phyloP scores from a whole-genome alignment of 352 stramenopile species.

The Phytophthora constricta region DNA sequence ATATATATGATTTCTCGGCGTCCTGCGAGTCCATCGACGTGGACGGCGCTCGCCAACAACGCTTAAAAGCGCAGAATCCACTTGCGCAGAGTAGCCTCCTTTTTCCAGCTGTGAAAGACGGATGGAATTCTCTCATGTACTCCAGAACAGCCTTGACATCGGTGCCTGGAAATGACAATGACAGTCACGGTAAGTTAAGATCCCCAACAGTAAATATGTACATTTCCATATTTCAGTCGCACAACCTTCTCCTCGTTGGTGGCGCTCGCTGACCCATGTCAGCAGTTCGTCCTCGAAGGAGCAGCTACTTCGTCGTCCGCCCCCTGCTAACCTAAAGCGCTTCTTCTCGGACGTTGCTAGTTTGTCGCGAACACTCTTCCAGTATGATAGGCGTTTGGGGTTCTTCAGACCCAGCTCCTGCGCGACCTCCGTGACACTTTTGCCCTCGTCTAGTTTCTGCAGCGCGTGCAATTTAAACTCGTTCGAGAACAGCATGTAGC shows the following conservation, averaged over 20 bases:
- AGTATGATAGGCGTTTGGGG: slow-evolving; percentile 76
- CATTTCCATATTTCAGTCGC: neutral
- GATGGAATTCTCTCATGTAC: slow-evolving; percentile 69
- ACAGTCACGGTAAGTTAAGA: too few relatives aligned
- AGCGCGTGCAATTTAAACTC: slow-evolving; percentile 83
- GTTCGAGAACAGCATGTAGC: slow-evolving; percentile 79
- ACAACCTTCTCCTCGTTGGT: slow-evolving; percentile 63
- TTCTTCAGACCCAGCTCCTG: slow-evolving; percentile 74
- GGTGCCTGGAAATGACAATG: slow-evolving; percentile 39
- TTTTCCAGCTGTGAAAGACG: slow-evolving; percentile 83
- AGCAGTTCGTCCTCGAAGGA: slow-evolving; percentile 80
- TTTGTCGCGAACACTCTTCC: slow-evolving; percentile 82
- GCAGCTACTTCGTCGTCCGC: slow-evolving; percentile 70
- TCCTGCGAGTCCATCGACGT: slow-evolving; percentile 49
- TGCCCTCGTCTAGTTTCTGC: slow-evolving; percentile 71
- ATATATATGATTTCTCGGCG: slow-evolving; percentile 60
- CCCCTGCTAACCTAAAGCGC: slow-evolving; percentile 69
- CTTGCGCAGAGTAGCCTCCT: slow-evolving; percentile 78
- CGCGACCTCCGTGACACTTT: slow-evolving; percentile 63
- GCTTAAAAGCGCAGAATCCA: slow-evolving; percentile 87
- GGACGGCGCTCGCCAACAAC: slow-evolving; percentile 57
- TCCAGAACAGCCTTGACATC: slow-evolving; percentile 74
- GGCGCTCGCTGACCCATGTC: slow-evolving; percentile 70
- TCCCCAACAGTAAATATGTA: too few relatives aligned
- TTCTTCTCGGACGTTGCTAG: slow-evolving; percentile 76